A percentile compares a stretch with the other conserved stretches of the same genome.
phyloP scores from a whole-genome alignment of 192 early-diverging fungal genomes.

The Coemansia guatemalensis region DNA sequence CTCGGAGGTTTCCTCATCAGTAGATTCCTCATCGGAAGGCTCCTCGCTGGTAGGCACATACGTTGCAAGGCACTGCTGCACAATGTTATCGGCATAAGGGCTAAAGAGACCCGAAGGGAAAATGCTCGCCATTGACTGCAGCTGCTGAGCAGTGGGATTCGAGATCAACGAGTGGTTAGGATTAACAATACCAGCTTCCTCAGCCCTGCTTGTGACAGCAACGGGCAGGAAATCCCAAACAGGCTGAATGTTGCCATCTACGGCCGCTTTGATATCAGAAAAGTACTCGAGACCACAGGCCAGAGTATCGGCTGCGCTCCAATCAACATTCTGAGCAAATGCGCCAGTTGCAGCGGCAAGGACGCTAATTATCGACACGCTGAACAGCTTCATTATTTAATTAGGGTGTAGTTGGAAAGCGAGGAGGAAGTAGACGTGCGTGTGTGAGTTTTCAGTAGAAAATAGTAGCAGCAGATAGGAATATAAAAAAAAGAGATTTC shows the following conservation, averaged over 20 bases:
- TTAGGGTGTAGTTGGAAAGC: too few species aligned
- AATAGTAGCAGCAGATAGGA: too few species aligned
- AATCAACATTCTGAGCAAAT: conserved; percentile 21
- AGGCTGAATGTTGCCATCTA: conserved; percentile 16
- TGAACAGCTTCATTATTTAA: conserved; percentile 26
- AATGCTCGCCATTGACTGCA: conserved; percentile 9
- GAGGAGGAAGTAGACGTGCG: too few species aligned
- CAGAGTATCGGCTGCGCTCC: conserved; percentile 17
- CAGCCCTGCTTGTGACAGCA: conserved; percentile 12
- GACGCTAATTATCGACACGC: conserved; percentile 7
- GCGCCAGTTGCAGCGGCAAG: conserved; percentile 15
- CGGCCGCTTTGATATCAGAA: conserved; percentile 23
- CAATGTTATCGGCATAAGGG: conserved; percentile 33
- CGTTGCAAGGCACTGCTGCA: conserved; percentile 23
- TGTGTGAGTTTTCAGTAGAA: too few species aligned
- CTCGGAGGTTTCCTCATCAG: background rate
- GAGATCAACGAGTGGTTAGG: conserved; percentile 19
- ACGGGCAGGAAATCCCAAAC: conserved; percentile 25
- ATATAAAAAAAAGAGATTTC: background rate
- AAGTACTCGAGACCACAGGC: conserved; percentile 27
- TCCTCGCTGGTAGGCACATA: conserved; percentile 7
- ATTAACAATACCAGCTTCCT: conserved; percentile 10
- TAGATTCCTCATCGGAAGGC: conserved; percentile 1
- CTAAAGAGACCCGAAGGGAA: conserved; percentile 31
- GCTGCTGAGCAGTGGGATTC: conserved; percentile 18